Conservation (phyloP, 768 basidiomycete species). For the Amanita subjunquillea region DNA sequence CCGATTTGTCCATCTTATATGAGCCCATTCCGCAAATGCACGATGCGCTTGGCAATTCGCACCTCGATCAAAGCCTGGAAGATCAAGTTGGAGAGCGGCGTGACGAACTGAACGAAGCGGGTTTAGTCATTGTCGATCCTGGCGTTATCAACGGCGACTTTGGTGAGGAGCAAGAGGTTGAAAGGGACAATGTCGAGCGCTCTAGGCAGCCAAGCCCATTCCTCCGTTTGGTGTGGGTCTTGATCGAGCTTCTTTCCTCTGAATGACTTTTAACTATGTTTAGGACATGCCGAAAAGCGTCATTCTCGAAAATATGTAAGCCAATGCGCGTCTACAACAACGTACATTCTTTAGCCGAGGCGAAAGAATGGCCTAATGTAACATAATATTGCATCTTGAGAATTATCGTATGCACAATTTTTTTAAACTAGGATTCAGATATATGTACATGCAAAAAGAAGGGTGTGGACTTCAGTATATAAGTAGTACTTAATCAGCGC, state of each 20-base stretch:
- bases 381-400: neutral
- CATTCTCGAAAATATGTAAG: neutral
- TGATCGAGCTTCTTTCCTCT: neutral
- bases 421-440: neutral
- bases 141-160: neutral
- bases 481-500: neutral
- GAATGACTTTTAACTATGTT: neutral
- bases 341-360: neutral
- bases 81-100: neutral
- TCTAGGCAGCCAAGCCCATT: neutral
- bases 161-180: neutral
- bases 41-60: neutral
- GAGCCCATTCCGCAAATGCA: neutral
- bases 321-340: neutral
- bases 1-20: neutral
- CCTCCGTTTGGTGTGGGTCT: neutral
- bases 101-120: neutral
- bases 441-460: neutral
- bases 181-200: neutral
- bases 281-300: neutral
- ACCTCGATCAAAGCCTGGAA: neutral
- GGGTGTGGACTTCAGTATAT: neutral
- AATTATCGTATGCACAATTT: neutral
- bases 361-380: neutral
- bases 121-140: neutral